Percentiles rank a stretch among this genome's conserved stretches.
These are phyloP conservation scores for Trypanosoma mega DNA, from an alignment of 208 protist species.

Conservation along the genomic window DNA sequence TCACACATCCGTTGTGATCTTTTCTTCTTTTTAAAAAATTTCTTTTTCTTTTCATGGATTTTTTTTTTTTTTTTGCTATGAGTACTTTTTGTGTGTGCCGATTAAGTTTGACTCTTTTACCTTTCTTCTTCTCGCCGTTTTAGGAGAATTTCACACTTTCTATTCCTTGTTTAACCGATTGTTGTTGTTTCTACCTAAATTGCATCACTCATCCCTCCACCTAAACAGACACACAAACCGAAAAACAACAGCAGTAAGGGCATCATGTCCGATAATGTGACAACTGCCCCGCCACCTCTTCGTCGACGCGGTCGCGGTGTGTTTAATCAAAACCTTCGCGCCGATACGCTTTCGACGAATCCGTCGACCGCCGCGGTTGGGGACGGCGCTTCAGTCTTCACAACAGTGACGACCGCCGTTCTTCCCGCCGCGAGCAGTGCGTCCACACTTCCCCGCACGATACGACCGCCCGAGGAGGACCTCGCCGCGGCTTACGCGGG, in stretches of 20 bases:
- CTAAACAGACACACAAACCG: no score
- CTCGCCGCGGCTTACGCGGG: conserved; percentile 37
- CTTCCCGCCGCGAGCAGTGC: conserved; percentile 37
- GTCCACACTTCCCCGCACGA: conserved; percentile 12
- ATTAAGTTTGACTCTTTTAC: no score
- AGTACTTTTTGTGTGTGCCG: no score
- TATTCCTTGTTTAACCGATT: no score
- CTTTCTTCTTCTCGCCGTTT: no score
- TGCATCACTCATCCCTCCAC: no score
- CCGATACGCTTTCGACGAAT: conserved; percentile 49
- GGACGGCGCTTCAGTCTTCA: conserved; percentile 50
- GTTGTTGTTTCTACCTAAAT: no score
- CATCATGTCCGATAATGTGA: conserved; percentile 1
- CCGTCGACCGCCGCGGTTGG: background rate
- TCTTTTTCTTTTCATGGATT: no score
- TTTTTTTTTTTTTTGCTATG: conserved; percentile 13
- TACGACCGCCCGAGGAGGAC: conserved; percentile 31
- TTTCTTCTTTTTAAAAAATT: no score
- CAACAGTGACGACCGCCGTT: conserved; percentile 46
- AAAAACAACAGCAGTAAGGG: no score
- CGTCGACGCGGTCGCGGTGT: conserved; percentile 71
- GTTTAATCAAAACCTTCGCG: conserved; percentile 65
- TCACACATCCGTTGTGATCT: no score
- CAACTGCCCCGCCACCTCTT: conserved; percentile 19
- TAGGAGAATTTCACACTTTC: no score